Base-by-base conservation (phyloP, 352 stramenopile species). In the Pythium periplocum region DNA sequence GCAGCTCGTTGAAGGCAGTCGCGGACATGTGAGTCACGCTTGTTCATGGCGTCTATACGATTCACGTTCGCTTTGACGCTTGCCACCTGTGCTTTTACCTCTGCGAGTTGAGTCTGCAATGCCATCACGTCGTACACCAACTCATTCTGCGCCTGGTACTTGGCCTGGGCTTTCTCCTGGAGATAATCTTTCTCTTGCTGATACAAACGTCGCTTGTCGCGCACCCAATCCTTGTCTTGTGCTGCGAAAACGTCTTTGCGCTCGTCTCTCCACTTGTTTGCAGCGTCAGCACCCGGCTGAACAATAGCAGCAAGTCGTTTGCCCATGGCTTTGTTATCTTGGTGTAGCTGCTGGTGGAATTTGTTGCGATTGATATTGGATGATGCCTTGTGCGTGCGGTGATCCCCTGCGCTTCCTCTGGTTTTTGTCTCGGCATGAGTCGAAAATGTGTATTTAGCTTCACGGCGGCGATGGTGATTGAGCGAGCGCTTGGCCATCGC, bases 281-380 rank as follows among this genome's bases (percentile, higher is more conserved):
- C 5, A 34, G 43, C 6, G 32, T 32, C 45, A 53, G 48, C 6
- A 3, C 34, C 46, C 53, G 12, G 52, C 30, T 39, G 45, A n/a
- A 61, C 46, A 31, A 83, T 86, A 42, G 66, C 73, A 11, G 75
- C 52, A 51, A 86, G 42, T 0, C 76, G 66, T 61, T 73, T 81
- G 31, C 67, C 74, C 36, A 87, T 76, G 12, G 48, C 61, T 51
- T 72, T 71, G 57, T 90, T 90, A 47, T 87, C 78, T 5, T 43
- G 32, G 10, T 59, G 55, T 9, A 90, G 55, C 40, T 84, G 73
- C 42, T 78, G 58, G 2, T 69, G 61, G 41, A 86, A 83, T 44
- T 77, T 85, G 45, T 47, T 53, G 35, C 76, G 78, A 7, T 90
- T 90, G n/a, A 90, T 73, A 6, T 53, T 47, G 0, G 78, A 84